A percentile compares a stretch with the other conserved stretches of the same genome.
Conservation (phyloP, 768 basidiomycete species). For the Omphalotus guepiniiformis region DNA sequence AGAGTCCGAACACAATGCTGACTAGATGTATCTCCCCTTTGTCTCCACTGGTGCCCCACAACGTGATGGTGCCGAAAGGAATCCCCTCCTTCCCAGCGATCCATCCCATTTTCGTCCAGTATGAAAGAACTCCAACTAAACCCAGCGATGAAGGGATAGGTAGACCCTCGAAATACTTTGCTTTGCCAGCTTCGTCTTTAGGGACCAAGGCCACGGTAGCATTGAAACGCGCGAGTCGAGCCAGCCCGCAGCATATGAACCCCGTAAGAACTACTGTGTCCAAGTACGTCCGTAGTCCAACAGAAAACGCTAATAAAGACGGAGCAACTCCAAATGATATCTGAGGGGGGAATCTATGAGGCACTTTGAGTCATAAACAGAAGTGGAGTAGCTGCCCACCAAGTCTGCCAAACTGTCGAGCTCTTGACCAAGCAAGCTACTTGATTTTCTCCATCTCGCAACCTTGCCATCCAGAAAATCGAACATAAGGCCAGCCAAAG, state of each 20-base stretch:
- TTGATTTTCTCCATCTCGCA: slow-evolving; percentile 93
- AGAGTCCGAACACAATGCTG: slow-evolving; percentile 71
- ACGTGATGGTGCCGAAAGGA: slow-evolving; percentile 66
- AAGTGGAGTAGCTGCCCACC: slow-evolving; percentile 40
- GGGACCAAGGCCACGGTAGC: slow-evolving; percentile 95
- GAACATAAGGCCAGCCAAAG: slow-evolving; percentile 93
- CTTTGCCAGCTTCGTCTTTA: slow-evolving; percentile 81
- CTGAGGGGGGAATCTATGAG: slow-evolving; percentile 34
- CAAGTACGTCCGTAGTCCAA: slow-evolving; percentile 88
- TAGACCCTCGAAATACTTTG: slow-evolving; percentile 94
- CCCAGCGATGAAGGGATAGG: slow-evolving; percentile 90
- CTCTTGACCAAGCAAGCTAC: slow-evolving; percentile 95
- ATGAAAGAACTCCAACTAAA: slow-evolving; percentile 75
- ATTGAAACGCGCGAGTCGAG: slow-evolving; percentile 96
- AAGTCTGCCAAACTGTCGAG: slow-evolving; percentile 95
- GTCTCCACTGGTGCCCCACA: slow-evolving; percentile 70
- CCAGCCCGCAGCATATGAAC: slow-evolving; percentile 95
- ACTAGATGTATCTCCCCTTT: slow-evolving; percentile 83
- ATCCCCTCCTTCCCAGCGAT: slow-evolving; percentile 73
- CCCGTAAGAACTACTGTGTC: slow-evolving; percentile 83
- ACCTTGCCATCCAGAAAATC: slow-evolving; percentile 98
- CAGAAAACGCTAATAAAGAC: slow-evolving; percentile 83
- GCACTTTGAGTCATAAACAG: slow-evolving; percentile 7
- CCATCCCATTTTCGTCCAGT: slow-evolving; percentile 84
- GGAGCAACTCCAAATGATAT: slow-evolving; percentile 98